Conservation (phyloP, 345 rosid species). For the Eucalyptus guilfoylei region DNA sequence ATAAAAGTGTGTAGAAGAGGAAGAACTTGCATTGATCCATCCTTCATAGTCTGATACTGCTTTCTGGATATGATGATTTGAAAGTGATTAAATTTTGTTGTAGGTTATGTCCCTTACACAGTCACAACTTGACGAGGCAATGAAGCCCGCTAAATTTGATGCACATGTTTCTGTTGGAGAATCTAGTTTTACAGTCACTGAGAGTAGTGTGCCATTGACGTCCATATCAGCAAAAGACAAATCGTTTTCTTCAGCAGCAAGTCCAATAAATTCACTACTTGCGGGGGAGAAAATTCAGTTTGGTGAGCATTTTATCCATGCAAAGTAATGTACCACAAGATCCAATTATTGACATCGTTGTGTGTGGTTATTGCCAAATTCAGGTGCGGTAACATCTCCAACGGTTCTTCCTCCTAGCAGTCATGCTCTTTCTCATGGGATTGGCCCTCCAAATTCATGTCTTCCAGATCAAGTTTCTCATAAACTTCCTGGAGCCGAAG, state of each 20-base stretch:
- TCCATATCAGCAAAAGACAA: slow-evolving; percentile 48
- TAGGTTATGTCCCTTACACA: slow-evolving; percentile 80
- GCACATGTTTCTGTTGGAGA: slow-evolving; percentile 59
- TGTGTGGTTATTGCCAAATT: not conserved
- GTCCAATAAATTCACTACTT: slow-evolving; percentile 77
- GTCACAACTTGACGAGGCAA: slow-evolving; percentile 84
- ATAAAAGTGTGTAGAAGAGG: not conserved
- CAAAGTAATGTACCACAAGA: not conserved
- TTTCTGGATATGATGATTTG: not conserved
- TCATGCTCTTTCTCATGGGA: slow-evolving; percentile 36
- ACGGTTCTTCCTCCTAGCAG: slow-evolving; percentile 47
- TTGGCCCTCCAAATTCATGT: slow-evolving; percentile 47
- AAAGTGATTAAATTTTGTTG: slow-evolving; percentile 2
- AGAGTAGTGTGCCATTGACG: slow-evolving; percentile 36
- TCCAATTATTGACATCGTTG: not conserved
- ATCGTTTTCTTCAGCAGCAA: slow-evolving; percentile 49
- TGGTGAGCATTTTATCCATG: slow-evolving; percentile 32
- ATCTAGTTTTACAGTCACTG: slow-evolving; percentile 29
- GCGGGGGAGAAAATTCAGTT: slow-evolving; percentile 97
- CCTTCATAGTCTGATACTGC: not conserved
- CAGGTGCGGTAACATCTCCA: slow-evolving; percentile 95
- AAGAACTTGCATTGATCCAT: not conserved
- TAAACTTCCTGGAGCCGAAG: slow-evolving; percentile 29
- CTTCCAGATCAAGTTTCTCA: slow-evolving; percentile 34
- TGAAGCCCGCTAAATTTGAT: slow-evolving; percentile 73